Conservation (phyloP, 441 rosid genomes). For the Brassica balearica region DNA sequence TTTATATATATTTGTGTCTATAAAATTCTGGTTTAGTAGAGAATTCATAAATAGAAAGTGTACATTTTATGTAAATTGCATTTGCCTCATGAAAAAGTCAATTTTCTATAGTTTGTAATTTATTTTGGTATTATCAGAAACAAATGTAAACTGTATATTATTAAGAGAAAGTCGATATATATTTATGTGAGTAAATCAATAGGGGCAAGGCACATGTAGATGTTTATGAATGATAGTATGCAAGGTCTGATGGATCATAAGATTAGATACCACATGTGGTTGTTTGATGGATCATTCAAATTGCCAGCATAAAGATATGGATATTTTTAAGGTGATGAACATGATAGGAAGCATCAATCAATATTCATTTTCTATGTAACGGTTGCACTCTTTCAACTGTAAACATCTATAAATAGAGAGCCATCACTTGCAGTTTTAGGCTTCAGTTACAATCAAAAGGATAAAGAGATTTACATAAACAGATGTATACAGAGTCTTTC, state of each 20-base stretch:
- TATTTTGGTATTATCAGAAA: constrained; percentile 1
- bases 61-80: background rate
- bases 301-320: no score
- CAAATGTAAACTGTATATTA: constrained; percentile 46
- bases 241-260: no score
- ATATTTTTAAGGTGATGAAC: constrained; percentile 12
- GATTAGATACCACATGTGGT: no score
- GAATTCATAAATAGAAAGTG: background rate
- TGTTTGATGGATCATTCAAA: no score
- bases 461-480: constrained; percentile 34
- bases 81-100: background rate
- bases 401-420: no score
- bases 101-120: background rate
- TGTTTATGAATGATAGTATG: no score
- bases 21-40: constrained; percentile 3
- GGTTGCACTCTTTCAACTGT: no score
- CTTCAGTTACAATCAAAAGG: background rate
- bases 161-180: constrained; percentile 51
- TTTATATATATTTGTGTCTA: background rate
- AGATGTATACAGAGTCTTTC: constrained; percentile 25
- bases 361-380: background rate
- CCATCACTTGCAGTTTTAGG: no score
- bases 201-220: background rate
- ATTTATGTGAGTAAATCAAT: constrained; percentile 35
- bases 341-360: constrained; percentile 21